Evolutionary conservation across 1,139 yeast species (phyloP), one percentile per base, ranked within the genome.

Genomic region (Debaryomyces subglobosus): DNA sequence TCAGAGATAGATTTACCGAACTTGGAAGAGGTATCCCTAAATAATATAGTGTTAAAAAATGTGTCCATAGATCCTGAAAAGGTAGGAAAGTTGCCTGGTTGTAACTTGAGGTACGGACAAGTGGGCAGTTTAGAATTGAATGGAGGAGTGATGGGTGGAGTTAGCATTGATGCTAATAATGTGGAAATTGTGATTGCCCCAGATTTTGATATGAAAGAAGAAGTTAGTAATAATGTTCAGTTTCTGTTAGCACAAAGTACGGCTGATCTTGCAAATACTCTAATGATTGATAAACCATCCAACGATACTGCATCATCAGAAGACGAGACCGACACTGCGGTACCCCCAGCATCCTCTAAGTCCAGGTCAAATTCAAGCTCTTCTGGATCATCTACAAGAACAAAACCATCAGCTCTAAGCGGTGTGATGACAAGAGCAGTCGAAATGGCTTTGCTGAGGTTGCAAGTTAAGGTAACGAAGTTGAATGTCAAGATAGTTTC

Each of bases 1-100:
- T 86, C 96, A 1, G 89, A 88, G 60, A 79, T 90, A 24, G 95
- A 90, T 62, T 72, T 89, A 30, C 87, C 91, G 15, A 87, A 90
- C 61, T 68, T 91, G 49, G 95, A 89, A 52, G 77, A 76, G 61
- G 92, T 91, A 0, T 85, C 95, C 5, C 67, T 89, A 38, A 66
- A 79, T 79, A 63, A 74, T 55, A 72, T 76, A 35, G 67, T 79
- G 0, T 74, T 90, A 21, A 76, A 78, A 44, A 85, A 88, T 64
- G 81, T 90, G 3, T 78, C 82, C 46, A 68, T 90, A 21, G 95
- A 88, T 61, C 85, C 92, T 0, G 91, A 86, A 39, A 85, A 84
- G 51, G 75, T 89, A 33, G 79, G 80, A 25, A 67, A 68, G 49
- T 56, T 88, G 1, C 95, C 96, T 0, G 91, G 94, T 2, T 65